phyloP scores from a whole-genome alignment of 2,329 filamentous ascomycete species.

The Lecanosticta acicola region DNA sequence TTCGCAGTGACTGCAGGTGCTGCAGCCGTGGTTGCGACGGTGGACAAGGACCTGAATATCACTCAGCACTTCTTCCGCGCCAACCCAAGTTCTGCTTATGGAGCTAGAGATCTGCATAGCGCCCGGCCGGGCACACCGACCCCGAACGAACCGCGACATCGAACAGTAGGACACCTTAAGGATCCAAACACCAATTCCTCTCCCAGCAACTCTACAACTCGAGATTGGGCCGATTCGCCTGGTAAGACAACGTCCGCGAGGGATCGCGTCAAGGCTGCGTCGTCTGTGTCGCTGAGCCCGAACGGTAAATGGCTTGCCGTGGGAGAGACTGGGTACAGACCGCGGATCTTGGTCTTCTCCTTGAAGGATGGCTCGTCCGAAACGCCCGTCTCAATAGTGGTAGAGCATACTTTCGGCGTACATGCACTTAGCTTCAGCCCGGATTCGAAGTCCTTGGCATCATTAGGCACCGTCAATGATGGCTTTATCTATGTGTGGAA shows the following conservation, averaged over 20 bases:
- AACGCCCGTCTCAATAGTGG: constrained; percentile 74
- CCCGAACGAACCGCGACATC: constrained; percentile 22
- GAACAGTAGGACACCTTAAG: constrained; percentile 20
- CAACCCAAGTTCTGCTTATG: constrained; percentile 17
- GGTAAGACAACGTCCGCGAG: constrained; percentile 79
- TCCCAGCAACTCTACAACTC: constrained; percentile 33
- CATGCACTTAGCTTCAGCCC: constrained; percentile 83
- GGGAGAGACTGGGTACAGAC: constrained; percentile 90
- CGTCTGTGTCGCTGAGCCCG: constrained; percentile 79
- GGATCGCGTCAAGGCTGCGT: constrained; percentile 90
- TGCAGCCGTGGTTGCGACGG: constrained; percentile 80
- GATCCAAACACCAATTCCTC: constrained; percentile 45
- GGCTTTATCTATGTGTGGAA: constrained; percentile 90
- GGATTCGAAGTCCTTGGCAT: constrained; percentile 80
- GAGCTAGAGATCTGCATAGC: constrained; percentile 18
- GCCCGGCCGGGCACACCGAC: constrained; percentile 23
- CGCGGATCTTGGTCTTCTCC: constrained; percentile 83
- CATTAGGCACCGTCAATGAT: constrained; percentile 82
- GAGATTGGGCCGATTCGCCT: constrained; percentile 54
- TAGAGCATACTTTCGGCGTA: constrained; percentile 86
- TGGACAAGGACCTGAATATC: constrained; percentile 59
- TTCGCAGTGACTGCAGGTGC: constrained; percentile 93
- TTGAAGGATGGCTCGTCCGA: constrained; percentile 72
- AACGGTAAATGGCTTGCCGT: constrained; percentile 85
- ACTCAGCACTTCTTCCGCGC: constrained; percentile 88